phyloP scores from a whole-genome alignment of 129 eudicot genomes.

The Chrysanthemum lavandulifolium region DNA sequence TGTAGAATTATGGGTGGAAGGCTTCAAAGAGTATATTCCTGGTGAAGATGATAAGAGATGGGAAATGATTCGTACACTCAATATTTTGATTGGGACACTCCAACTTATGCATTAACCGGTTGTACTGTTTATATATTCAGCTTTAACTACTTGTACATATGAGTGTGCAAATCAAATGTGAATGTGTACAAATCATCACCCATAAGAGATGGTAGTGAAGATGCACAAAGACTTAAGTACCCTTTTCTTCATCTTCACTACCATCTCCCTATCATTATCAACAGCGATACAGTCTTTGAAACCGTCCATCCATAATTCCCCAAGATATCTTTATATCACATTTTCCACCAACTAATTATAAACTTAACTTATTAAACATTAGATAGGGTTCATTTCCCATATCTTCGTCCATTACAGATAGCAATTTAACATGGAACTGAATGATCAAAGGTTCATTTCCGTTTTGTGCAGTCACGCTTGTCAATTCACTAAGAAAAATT shows the following conservation, averaged over 20 bases:
- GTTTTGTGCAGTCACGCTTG: conserved; percentile 21
- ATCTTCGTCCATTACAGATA: conserved; percentile 39
- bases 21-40: conserved; percentile 29
- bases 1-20: conserved; percentile 40
- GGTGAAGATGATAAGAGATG: neutral
- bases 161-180: too few species aligned
- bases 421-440: conserved; percentile 44
- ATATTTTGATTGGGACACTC: too few species aligned
- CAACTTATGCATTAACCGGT: too few species aligned
- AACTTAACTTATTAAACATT: neutral
- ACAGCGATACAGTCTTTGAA: conserved; percentile 30
- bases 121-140: too few species aligned
- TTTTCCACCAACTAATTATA: conserved; percentile 13
- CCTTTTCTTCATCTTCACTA: too few species aligned
- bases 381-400: conserved; percentile 35
- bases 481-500: conserved; percentile 39
- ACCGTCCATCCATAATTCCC: conserved; percentile 40
- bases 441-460: conserved; percentile 27
- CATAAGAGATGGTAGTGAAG: too few species aligned
- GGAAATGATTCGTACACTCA: too few species aligned
- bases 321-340: conserved; percentile 30
- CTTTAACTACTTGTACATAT: too few species aligned
- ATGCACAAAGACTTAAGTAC: too few species aligned
- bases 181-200: too few species aligned
- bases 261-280: too few species aligned